Conservation (phyloP, 345 rosid genomes). For the Populus tremula region DNA sequence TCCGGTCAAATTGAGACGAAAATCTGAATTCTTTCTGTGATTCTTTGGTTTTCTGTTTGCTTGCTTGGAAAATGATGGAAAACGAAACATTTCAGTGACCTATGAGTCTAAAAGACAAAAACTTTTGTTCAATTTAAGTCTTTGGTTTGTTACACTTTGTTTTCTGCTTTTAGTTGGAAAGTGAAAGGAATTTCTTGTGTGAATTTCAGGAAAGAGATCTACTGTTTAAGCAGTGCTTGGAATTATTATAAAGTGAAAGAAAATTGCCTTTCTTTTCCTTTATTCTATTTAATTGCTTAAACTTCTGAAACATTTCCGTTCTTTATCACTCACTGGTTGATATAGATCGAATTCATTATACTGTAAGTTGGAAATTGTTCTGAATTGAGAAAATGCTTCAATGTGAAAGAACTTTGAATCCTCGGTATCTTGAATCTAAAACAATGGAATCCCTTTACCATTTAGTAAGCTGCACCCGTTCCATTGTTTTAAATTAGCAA, state of each 20-base stretch:
- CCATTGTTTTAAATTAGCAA: background rate
- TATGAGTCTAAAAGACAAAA: background rate
- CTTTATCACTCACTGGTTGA: background rate
- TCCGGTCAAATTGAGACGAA: background rate
- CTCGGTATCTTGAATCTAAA: background rate
- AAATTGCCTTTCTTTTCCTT: background rate
- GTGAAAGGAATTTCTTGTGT: background rate
- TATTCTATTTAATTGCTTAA: background rate
- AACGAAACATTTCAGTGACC: background rate
- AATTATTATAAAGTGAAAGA: background rate
- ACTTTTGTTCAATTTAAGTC: background rate
- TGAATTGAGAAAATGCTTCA: background rate
- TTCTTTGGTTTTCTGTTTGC: background rate
- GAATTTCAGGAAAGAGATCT: background rate
- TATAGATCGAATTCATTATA: background rate
- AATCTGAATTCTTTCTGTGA: background rate
- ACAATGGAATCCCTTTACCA: background rate
- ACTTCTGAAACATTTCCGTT: background rate
- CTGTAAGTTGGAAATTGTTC: background rate
- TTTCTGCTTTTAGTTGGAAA: background rate
- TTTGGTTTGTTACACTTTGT: background rate
- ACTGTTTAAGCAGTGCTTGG: background rate
- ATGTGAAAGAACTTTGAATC: background rate
- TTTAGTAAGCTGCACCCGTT: background rate
- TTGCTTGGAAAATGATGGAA: background rate